These are phyloP conservation scores for Amanita molliuscula DNA, from an alignment of 768 basidiomycete genomes.

Conservation along the genomic window DNA sequence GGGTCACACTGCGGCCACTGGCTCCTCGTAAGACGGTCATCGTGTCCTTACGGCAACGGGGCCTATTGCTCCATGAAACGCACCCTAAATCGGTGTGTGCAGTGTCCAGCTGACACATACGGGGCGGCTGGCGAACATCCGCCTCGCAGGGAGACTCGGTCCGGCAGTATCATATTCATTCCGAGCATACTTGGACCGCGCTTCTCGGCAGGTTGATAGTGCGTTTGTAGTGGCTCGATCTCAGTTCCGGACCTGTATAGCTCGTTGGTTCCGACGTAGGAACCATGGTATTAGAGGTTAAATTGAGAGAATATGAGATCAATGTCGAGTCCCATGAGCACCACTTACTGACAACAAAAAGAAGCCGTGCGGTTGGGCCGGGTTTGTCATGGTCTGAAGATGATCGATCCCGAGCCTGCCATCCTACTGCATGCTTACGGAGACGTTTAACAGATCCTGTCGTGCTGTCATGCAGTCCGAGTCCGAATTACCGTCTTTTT, in stretches of 20 bases:
- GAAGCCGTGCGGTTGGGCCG: background rate
- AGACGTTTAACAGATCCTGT: too few relatives aligned
- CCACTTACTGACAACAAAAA: too few relatives aligned
- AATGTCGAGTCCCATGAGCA: too few relatives aligned
- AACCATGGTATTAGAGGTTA: background rate
- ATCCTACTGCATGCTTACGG: too few relatives aligned
- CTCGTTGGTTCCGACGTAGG: background rate
- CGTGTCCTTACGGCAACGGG: background rate
- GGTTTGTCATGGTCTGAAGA: background rate
- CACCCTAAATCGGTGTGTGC: background rate
- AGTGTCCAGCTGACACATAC: background rate
- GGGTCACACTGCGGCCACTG: too few relatives aligned
- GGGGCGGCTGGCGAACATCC: background rate
- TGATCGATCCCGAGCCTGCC: too few relatives aligned
- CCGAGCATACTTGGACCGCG: background rate
- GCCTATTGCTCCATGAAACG: background rate
- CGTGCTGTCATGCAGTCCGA: too few relatives aligned
- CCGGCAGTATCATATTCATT: background rate
- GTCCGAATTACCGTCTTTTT: too few relatives aligned
- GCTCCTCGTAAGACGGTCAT: background rate
- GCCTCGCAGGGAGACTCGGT: background rate
- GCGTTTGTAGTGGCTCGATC: background rate
- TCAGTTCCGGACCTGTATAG: background rate
- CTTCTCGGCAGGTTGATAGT: background rate
- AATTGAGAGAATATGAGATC: conserved; percentile 8